These are phyloP conservation scores for Paraconiothyrium sp. DNA, from an alignment of 2,329 filamentous ascomycete species.

Conservation along the genomic window DNA sequence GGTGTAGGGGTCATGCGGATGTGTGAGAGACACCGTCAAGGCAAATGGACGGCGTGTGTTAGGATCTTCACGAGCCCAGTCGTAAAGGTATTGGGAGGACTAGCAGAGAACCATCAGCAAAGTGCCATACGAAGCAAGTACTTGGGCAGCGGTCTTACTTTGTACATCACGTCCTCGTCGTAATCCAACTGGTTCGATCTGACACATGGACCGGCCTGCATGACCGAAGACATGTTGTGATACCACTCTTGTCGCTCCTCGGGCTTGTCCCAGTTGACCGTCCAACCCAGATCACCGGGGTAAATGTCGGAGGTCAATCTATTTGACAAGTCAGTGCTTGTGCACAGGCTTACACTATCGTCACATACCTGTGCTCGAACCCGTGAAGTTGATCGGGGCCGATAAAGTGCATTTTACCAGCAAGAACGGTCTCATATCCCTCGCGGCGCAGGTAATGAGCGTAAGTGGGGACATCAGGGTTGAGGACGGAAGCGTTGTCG, in stretches of 20 bases:
- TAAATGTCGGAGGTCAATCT: conserved; percentile 96
- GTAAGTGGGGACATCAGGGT: conserved; percentile 87
- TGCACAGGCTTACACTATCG: not conserved
- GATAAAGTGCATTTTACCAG: conserved; percentile 98
- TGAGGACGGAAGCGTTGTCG: conserved; percentile 88
- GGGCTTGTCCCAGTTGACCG: conserved; percentile 94
- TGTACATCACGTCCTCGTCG: conserved; percentile 95
- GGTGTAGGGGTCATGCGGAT: conserved; percentile 94
- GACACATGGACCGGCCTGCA: conserved; percentile 88
- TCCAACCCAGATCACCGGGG: conserved; percentile 93
- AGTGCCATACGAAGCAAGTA: not conserved
- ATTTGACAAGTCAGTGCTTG: conserved; percentile 12
- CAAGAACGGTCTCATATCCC: conserved; percentile 89
- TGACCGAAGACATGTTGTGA: conserved; percentile 92
- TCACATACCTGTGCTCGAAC: conserved; percentile 72
- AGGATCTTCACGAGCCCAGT: conserved; percentile 83
- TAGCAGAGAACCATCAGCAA: conserved; percentile 25
- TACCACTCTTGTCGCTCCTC: conserved; percentile 86
- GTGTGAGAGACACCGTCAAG: conserved; percentile 90
- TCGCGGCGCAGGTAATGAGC: conserved; percentile 87
- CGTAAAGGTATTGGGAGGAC: conserved; percentile 87
- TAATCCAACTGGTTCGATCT: conserved; percentile 96
- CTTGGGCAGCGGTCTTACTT: conserved; percentile 46
- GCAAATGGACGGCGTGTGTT: conserved; percentile 78
- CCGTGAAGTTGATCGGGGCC: conserved; percentile 90